Conservation (phyloP, 352 stramenopile species). For the Pythium coloratum region DNA sequence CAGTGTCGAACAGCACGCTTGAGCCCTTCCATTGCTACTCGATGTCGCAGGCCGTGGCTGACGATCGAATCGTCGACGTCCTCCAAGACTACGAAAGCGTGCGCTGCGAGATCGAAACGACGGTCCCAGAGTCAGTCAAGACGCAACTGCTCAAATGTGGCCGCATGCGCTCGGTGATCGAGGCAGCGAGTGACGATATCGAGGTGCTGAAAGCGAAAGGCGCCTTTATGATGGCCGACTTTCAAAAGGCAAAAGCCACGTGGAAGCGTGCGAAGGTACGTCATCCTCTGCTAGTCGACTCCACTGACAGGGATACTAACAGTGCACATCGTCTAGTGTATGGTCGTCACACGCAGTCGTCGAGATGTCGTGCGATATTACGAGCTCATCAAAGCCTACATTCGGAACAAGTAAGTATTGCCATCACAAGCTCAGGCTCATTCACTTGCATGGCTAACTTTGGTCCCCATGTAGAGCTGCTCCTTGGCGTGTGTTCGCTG, state of each 20-base stretch:
- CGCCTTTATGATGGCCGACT: slow-evolving; percentile 75
- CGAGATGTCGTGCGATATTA: slow-evolving; percentile 82
- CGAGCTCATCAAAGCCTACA: slow-evolving; percentile 56
- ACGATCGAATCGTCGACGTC: slow-evolving; percentile 64
- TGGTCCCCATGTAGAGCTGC: slow-evolving; percentile 27
- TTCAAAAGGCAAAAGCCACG: slow-evolving; percentile 31
- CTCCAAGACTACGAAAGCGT: slow-evolving; percentile 64
- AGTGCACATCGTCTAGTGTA: slow-evolving; percentile 40
- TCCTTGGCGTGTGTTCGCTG: slow-evolving; percentile 66
- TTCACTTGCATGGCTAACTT: not conserved
- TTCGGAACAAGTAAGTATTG: slow-evolving; percentile 43
- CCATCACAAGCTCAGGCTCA: not conserved
- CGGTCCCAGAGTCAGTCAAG: slow-evolving; percentile 43
- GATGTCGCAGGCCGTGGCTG: slow-evolving; percentile 54
- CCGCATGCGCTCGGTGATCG: slow-evolving; percentile 46
- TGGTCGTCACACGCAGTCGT: slow-evolving; percentile 78
- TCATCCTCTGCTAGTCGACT: not conserved
- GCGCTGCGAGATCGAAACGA: slow-evolving; percentile 54
- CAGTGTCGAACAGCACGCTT: slow-evolving; percentile 12
- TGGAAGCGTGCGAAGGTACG: slow-evolving; percentile 38
- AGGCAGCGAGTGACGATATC: slow-evolving; percentile 60
- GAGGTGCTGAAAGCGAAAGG: slow-evolving; percentile 70
- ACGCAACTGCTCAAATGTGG: slow-evolving; percentile 30
- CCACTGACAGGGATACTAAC: not conserved
- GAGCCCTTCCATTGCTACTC: slow-evolving; percentile 74